Evolutionary conservation across 2,329 filamentous ascomycete species (phyloP).

Genomic region (Nannizziopsis arthrosporioides): DNA sequence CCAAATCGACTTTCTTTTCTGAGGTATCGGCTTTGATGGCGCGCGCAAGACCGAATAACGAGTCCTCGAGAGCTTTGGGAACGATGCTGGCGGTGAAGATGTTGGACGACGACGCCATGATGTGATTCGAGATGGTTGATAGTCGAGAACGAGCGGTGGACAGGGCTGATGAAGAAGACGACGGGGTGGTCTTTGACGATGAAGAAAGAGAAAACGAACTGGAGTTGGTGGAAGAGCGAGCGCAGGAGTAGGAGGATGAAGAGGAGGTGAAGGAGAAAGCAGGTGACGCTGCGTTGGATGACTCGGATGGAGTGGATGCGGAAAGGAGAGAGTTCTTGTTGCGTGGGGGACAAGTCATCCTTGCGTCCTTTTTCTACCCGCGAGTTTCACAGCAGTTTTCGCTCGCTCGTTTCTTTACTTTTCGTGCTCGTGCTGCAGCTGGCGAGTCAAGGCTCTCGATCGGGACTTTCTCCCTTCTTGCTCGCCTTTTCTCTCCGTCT

Average conservation of each 20-base stretch:
- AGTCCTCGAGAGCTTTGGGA: conserved; percentile 85
- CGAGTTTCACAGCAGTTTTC: too few species aligned
- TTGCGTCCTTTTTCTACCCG: too few species aligned
- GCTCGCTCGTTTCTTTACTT: too few species aligned
- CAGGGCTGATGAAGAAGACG: not conserved
- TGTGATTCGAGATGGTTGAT: conserved; percentile 15
- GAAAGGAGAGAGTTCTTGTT: not conserved
- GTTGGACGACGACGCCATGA: conserved; percentile 34
- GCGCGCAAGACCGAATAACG: conserved; percentile 83
- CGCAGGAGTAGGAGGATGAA: not conserved
- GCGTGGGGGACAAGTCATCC: conserved; percentile 2
- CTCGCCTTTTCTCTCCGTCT: too few species aligned
- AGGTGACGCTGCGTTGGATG: too few species aligned
- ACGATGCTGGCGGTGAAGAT: conserved; percentile 66
- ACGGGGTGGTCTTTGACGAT: conserved; percentile 1
- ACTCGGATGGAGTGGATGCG: not conserved
- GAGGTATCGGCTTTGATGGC: conserved; percentile 70
- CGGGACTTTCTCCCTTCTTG: too few species aligned
- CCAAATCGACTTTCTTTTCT: conserved; percentile 80
- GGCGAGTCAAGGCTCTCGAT: too few species aligned
- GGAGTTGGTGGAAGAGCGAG: not conserved
- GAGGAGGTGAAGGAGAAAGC: conserved; percentile 2
- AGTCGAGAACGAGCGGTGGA: conserved; percentile 14
- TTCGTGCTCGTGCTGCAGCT: too few species aligned
- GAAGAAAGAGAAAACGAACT: not conserved